Evolutionary conservation across 768 basidiomycete species (phyloP), one percentile per base, ranked within the genome.

Genomic region (Myochromella boudieri): DNA sequence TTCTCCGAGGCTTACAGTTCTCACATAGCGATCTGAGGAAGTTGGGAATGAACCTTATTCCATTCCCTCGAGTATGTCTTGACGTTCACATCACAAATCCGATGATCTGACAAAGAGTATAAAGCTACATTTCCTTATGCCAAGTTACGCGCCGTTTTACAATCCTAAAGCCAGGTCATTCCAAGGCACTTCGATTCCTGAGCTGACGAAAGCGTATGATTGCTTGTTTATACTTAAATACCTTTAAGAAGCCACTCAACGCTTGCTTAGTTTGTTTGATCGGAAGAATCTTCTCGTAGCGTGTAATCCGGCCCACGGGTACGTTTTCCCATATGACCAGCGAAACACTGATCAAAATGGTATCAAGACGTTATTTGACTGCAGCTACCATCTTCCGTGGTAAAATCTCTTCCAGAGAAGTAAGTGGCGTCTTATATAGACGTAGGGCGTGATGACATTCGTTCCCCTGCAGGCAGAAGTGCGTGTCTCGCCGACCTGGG

Each of bases 41-140:
- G 64, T 79, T 98, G 36, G 90, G 82, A 38, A 85, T 95, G 81
- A 98, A 98, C 68, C 78, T 97, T 42, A 76, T 98, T 51, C 95
- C 95, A 0, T 99, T 98, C 79, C 95, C 95, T 55, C 92, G 94
- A 49, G 87, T 88, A 65, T n/a, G n/a, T n/a, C n/a, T n/a, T n/a
- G n/a, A n/a, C 26, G 55, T 49, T 44, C 6, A 6, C 14, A 34
- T 34, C 6, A 6, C 6, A 34, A 6, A 6, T 7, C 14, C 33
- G n/a, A 17, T 34, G 33, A 6, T n/a, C 33, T 34, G 5, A 34
- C 14, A 34, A 7, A 14, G 5, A 6, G 5, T 34, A 5, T 17
- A 7, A 59, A 95, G 85, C 79, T 98, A 42, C 95, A 99, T 65
- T 99, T 97, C 81, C 80, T 99, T 57, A 89, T 92, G 74, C 91